Evolutionary conservation across 768 basidiomycete species (phyloP).

Genomic region (Lactifluus echinatus): DNA sequence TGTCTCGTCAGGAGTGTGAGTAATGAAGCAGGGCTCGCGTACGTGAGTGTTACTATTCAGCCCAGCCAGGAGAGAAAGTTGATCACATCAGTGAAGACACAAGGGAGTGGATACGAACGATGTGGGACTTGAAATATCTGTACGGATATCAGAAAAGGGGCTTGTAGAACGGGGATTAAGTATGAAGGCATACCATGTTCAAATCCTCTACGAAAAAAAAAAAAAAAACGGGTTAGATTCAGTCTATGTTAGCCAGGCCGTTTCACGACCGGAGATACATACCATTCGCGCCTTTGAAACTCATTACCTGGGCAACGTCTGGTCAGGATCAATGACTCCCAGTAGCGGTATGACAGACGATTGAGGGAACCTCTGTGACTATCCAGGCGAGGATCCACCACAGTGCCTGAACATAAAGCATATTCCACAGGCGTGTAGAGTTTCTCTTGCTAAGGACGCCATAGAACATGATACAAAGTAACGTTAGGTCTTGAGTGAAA

Average conservation of each 20-base stretch:
- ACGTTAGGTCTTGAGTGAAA: conserved; percentile 13
- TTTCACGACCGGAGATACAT: background rate
- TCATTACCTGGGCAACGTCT: background rate
- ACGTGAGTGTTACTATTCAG: conserved; percentile 9
- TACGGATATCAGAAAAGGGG: background rate
- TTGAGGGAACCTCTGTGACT: conserved; percentile 9
- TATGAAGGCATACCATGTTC: conserved; percentile 8
- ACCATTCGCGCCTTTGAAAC: conserved; percentile 4
- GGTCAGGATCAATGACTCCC: background rate
- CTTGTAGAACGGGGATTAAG: background rate
- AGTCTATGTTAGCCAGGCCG: background rate
- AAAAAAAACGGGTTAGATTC: background rate
- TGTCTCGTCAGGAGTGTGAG: background rate
- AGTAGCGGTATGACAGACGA: background rate
- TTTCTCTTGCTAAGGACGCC: conserved; percentile 17
- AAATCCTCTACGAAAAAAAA: conserved; percentile 5
- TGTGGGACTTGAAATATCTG: conserved; percentile 16
- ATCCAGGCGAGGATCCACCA: conserved; percentile 13
- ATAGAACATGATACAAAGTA: conserved; percentile 14
- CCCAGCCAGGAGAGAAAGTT: background rate
- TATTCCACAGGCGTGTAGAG: conserved; percentile 15
- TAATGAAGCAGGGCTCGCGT: background rate
- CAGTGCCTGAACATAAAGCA: conserved; percentile 18
- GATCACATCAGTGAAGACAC: background rate
- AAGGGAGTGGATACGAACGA: conserved; percentile 9